These are phyloP conservation scores for Xerocomus potaroensis DNA, from an alignment of 768 basidiomycete species.

Conservation along the genomic window DNA sequence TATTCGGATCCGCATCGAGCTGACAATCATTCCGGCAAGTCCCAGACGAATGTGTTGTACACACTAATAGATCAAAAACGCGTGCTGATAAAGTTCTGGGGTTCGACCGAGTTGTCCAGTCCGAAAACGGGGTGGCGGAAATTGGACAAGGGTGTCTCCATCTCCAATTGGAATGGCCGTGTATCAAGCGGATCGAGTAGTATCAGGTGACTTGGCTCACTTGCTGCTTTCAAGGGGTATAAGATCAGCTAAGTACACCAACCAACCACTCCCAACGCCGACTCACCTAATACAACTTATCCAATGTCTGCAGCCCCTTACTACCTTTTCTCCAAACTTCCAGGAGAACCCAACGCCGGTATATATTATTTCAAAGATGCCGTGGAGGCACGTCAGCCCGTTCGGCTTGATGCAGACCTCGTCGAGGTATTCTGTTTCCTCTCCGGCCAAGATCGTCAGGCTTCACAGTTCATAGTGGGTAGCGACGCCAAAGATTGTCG, in stretches of 20 bases:
- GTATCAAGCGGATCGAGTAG: too few species aligned
- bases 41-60: too few species aligned
- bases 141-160: too few species aligned
- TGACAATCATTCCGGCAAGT: too few species aligned
- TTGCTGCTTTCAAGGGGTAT: background rate
- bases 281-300: background rate
- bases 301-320: background rate
- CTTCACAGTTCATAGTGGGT: background rate
- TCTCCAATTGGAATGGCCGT: background rate
- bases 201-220: too few species aligned
- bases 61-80: too few species aligned
- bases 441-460: background rate
- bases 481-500: background rate
- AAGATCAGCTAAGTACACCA: background rate
- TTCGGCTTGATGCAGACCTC: background rate
- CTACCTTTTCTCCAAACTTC: background rate
- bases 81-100: too few species aligned
- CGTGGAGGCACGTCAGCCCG: background rate
- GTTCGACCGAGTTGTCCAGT: too few species aligned
- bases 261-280: background rate
- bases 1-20: too few species aligned
- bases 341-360: background rate
- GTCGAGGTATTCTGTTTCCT: background rate
- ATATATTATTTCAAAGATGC: background rate
- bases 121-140: too few species aligned